Conservation (phyloP, 805 yeast species). For the Zygoascus bituminiphila region DNA sequence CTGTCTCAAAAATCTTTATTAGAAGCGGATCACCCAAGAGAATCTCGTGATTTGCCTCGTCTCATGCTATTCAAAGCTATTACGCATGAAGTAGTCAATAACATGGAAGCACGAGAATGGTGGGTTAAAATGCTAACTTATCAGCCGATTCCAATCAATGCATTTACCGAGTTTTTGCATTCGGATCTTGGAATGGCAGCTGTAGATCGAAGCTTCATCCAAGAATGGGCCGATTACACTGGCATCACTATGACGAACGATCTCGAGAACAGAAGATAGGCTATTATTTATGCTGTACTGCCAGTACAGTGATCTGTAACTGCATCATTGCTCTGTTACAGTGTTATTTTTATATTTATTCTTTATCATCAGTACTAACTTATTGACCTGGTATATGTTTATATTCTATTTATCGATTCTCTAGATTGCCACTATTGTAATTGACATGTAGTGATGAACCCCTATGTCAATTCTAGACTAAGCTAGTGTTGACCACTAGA, state of each 20-base stretch:
- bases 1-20: neutral
- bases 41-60: neutral
- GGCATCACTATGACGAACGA: conserved; percentile 2
- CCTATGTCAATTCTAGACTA: no score
- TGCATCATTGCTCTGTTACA: no score
- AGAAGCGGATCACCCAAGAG: neutral
- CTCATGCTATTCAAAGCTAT: conserved; percentile 6
- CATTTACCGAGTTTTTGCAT: conserved; percentile 7
- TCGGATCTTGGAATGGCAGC: neutral
- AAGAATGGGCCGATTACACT: conserved; percentile 3
- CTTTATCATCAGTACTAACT: no score
- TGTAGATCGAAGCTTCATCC: neutral
- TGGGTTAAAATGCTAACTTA: conserved; percentile 11
- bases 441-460: no score
- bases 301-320: no score
- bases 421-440: no score
- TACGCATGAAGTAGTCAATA: conserved; percentile 4
- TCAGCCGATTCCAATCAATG: conserved; percentile 8
- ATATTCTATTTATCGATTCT: no score
- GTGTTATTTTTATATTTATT: no score
- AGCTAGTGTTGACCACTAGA: no score
- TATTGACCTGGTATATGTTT: no score
- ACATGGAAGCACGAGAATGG: conserved; percentile 9
- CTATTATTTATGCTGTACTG: neutral
- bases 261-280: neutral